These are phyloP conservation scores for Niveomyces coronatus DNA, from an alignment of 2,329 filamentous ascomycete genomes.

Conservation along the genomic window DNA sequence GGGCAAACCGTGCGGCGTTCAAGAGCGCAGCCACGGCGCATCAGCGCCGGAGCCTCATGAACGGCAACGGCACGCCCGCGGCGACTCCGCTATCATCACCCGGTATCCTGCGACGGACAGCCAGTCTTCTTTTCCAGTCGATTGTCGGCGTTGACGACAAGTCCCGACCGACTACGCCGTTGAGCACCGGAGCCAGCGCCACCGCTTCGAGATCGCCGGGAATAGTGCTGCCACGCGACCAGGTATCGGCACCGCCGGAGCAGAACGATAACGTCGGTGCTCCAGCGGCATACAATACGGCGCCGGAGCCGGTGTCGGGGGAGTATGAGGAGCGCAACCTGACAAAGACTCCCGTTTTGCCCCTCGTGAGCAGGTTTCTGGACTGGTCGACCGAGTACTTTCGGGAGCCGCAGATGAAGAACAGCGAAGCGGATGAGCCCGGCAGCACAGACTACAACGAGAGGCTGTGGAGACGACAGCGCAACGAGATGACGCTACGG, in stretches of 20 bases:
- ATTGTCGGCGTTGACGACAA: conserved; percentile 42
- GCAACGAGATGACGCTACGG: conserved; percentile 85
- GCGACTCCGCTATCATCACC: conserved; percentile 41
- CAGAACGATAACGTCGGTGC: conserved; percentile 59
- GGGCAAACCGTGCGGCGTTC: conserved; percentile 36
- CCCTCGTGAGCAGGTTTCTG: conserved; percentile 72
- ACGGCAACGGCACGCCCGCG: conserved; percentile 19
- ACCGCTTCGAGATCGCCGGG: conserved; percentile 20
- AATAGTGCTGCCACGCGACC: conserved; percentile 31
- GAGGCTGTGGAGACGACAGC: conserved; percentile 79
- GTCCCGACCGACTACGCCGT: conserved; percentile 23
- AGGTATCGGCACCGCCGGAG: conserved; percentile 51
- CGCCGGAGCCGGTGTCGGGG: conserved; percentile 69
- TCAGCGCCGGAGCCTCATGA: conserved; percentile 33
- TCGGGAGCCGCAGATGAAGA: conserved; percentile 96
- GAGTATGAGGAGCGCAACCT: conserved; percentile 56
- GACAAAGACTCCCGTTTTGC: conserved; percentile 52
- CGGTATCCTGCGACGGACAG: conserved; percentile 51
- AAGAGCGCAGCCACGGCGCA: conserved; percentile 30
- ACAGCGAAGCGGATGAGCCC: conserved; percentile 89
- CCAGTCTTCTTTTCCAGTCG: conserved; percentile 52
- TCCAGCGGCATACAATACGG: conserved; percentile 62
- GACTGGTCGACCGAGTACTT: conserved; percentile 98
- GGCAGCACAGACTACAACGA: conserved; percentile 95
- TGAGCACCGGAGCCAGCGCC: conserved; percentile 14